Evolutionary conservation across 129 eudicot species (phyloP).

Genomic region (Flaveria brownii): DNA sequence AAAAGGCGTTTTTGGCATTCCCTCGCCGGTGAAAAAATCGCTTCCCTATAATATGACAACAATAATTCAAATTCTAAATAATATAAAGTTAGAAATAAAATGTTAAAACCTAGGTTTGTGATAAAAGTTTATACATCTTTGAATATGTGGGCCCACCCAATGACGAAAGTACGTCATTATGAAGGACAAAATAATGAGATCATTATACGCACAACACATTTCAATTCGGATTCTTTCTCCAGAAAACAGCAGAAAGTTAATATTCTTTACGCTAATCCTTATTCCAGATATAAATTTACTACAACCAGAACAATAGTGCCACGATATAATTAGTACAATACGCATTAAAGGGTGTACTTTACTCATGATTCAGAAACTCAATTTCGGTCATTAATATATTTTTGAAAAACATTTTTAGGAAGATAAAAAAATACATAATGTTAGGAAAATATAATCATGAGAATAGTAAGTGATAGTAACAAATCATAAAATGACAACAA

Average conservation of each 20-base stretch:
- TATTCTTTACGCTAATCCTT: constrained; percentile 22
- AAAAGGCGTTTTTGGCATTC: constrained; percentile 80
- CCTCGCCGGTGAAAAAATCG: constrained; percentile 64
- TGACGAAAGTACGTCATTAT: constrained; percentile 19
- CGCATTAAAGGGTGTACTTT: constrained; percentile 18
- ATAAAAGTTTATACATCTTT: background rate
- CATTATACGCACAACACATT: constrained; percentile 31
- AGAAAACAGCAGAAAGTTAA: constrained; percentile 38
- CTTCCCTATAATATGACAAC: constrained; percentile 40
- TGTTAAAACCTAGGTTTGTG: background rate
- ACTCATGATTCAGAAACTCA: constrained; percentile 28
- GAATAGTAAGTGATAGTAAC: constrained; percentile 59
- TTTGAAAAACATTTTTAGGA: background rate
- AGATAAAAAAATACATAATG: background rate
- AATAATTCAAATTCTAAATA: background rate
- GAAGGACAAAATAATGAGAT: constrained; percentile 36
- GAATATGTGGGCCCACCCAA: constrained; percentile 29
- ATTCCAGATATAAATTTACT: constrained; percentile 21
- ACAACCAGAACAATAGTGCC: constrained; percentile 8
- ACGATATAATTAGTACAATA: constrained; percentile 1
- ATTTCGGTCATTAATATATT: background rate
- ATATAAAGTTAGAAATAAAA: background rate
- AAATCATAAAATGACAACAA: constrained; percentile 52
- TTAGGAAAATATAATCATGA: constrained; percentile 22
- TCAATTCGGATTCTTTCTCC: constrained; percentile 42